Percentiles rank a stretch among this genome's conserved stretches.
Evolutionary conservation across 257 asterid species (phyloP).

Genomic region (Osmanthus fragrans): DNA sequence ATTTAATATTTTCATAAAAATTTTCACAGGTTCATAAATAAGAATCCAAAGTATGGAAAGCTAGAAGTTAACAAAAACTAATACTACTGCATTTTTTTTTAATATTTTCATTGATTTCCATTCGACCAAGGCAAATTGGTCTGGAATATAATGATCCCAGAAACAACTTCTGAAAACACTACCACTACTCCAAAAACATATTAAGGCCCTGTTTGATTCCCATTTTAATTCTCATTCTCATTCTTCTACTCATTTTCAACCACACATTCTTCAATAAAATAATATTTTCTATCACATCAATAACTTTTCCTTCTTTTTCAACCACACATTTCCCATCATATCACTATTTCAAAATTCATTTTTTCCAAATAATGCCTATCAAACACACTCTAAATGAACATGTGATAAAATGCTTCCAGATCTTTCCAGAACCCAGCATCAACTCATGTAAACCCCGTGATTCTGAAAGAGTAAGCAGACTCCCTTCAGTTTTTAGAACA

Average conservation of each 20-base stretch:
- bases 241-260: too few relatives aligned
- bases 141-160: neutral
- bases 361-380: too few relatives aligned
- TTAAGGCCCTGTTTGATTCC: too few relatives aligned
- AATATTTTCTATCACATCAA: too few relatives aligned
- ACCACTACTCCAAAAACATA: neutral
- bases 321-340: too few relatives aligned
- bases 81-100: neutral
- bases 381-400: too few relatives aligned
- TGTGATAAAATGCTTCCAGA: neutral
- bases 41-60: neutral
- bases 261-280: too few relatives aligned
- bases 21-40: neutral
- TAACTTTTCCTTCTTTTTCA: too few relatives aligned
- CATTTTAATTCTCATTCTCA: too few relatives aligned
- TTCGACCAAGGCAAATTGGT: neutral
- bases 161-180: neutral
- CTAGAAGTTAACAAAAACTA: neutral
- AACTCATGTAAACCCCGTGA: neutral
- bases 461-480: neutral
- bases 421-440: neutral
- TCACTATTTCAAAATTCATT: too few relatives aligned
- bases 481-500: neutral
- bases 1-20: too few relatives aligned
- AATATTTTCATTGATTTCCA: neutral